Percentiles rank a stretch among this genome's conserved stretches.
Evolutionary conservation across 208 protist species (phyloP).

Genomic region (Vickermania spadyakhi): DNA sequence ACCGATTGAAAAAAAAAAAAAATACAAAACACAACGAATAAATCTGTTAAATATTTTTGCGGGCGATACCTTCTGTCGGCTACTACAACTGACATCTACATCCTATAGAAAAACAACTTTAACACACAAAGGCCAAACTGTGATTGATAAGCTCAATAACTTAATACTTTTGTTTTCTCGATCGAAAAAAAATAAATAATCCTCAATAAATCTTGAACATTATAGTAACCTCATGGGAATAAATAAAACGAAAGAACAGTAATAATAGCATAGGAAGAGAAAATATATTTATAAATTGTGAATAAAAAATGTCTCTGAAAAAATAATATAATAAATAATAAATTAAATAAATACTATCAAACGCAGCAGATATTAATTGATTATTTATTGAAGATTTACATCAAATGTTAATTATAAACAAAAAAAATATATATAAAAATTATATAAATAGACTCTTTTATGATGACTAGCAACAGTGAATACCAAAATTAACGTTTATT

Average conservation of each 20-base stretch:
- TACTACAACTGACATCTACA: background rate
- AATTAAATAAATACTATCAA: no score
- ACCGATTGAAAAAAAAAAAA: constrained; percentile 4
- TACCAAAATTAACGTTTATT: no score
- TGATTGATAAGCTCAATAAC: background rate
- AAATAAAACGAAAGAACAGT: background rate
- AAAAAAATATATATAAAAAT: no score
- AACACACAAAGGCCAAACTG: background rate
- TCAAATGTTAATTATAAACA: no score
- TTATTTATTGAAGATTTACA: no score
- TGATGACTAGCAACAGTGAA: no score
- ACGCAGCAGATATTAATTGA: no score
- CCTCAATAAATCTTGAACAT: background rate
- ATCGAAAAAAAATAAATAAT: background rate
- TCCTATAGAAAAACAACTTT: background rate
- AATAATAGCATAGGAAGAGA: background rate
- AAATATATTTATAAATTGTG: background rate
- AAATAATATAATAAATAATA: no score
- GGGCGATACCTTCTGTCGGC: background rate
- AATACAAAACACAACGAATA: background rate
- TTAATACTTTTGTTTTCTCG: background rate
- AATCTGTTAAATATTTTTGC: background rate
- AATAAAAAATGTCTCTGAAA: background rate
- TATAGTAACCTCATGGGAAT: background rate
- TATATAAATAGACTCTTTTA: no score